Percentiles rank a stretch among this genome's conserved stretches.
These are phyloP conservation scores for Exserohilum turcica DNA, from an alignment of 2,329 filamentous ascomycete species.

Conservation along the genomic window DNA sequence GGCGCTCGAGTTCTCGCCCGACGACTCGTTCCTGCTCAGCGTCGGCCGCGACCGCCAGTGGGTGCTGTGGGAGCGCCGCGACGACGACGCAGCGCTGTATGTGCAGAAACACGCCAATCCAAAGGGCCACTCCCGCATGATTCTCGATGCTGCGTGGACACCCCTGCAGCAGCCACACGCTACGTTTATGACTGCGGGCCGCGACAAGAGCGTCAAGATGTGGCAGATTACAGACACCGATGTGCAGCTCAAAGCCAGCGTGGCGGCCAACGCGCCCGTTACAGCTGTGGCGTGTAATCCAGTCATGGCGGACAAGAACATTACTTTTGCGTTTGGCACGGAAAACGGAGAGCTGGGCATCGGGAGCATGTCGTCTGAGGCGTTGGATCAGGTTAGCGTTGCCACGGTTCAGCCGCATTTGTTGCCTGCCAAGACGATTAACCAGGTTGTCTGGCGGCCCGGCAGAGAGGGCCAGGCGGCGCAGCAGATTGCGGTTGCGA, in stretches of 20 bases:
- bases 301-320: not conserved
- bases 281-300: constrained; percentile 37
- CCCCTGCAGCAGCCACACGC: constrained; percentile 42
- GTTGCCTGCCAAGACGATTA: constrained; percentile 37
- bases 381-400: constrained; percentile 22
- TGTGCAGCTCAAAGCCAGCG: constrained; percentile 29
- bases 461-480: not conserved
- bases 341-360: constrained; percentile 39
- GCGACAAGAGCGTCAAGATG: constrained; percentile 79
- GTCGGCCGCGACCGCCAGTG: constrained; percentile 92
- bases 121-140: constrained; percentile 92
- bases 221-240: constrained; percentile 52
- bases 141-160: constrained; percentile 85
- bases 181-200: constrained; percentile 88
- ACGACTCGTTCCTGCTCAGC: constrained; percentile 78
- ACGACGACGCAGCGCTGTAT: constrained; percentile 53
- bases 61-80: constrained; percentile 72
- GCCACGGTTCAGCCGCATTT: constrained; percentile 19
- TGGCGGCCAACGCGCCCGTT: constrained; percentile 33
- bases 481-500: constrained; percentile 48
- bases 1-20: constrained; percentile 75
- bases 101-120: constrained; percentile 67
- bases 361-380: constrained; percentile 6
- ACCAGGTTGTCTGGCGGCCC: constrained; percentile 44
- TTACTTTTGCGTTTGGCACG: constrained; percentile 41